Evolutionary conservation across 2,329 filamentous ascomycete species (phyloP).

Genomic region (Plenodomus tracheiphilus): DNA sequence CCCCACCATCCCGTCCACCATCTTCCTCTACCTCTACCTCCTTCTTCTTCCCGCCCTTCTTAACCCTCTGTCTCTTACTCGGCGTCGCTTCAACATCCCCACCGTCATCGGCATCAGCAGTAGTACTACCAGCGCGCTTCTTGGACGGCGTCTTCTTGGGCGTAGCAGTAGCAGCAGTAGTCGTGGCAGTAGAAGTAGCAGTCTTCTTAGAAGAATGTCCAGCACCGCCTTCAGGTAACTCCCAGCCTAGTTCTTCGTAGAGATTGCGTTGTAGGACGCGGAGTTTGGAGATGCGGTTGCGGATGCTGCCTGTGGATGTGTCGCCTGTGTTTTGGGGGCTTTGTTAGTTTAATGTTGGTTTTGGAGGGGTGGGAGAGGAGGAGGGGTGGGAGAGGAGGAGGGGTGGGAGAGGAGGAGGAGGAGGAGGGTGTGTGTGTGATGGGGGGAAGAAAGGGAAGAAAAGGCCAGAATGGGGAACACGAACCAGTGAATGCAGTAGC

Average conservation of each 20-base stretch:
- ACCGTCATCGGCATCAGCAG: constrained; percentile 1
- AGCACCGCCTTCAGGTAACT: constrained; percentile 11
- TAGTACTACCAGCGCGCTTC: not conserved
- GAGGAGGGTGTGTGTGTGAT: not conserved
- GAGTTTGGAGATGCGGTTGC: constrained; percentile 17
- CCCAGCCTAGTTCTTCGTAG: constrained; percentile 19
- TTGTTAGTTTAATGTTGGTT: not conserved
- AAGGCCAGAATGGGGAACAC: too few relatives aligned
- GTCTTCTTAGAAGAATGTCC: constrained; percentile 1
- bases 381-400: not conserved
- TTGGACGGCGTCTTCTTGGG: constrained; percentile 6
- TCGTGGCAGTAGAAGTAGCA: not conserved
- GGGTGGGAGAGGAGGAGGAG: not conserved
- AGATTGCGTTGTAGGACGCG: constrained; percentile 16
- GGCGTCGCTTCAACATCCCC: constrained; percentile 1
- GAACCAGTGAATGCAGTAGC: constrained; percentile 9
- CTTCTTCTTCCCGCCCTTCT: constrained; percentile 14
- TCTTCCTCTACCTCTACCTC: constrained; percentile 5
- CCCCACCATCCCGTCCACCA: constrained; percentile 1
- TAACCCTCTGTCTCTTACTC: not conserved
- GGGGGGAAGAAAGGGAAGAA: not conserved
- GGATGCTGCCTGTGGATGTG: constrained; percentile 10
- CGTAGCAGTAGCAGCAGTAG: not conserved
- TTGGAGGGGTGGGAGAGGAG: not conserved
- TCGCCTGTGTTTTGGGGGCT: constrained; percentile 7